These are phyloP conservation scores for Mychonastes homosphaera DNA, from an alignment of 139 green algal genomes.

Conservation along the genomic window DNA sequence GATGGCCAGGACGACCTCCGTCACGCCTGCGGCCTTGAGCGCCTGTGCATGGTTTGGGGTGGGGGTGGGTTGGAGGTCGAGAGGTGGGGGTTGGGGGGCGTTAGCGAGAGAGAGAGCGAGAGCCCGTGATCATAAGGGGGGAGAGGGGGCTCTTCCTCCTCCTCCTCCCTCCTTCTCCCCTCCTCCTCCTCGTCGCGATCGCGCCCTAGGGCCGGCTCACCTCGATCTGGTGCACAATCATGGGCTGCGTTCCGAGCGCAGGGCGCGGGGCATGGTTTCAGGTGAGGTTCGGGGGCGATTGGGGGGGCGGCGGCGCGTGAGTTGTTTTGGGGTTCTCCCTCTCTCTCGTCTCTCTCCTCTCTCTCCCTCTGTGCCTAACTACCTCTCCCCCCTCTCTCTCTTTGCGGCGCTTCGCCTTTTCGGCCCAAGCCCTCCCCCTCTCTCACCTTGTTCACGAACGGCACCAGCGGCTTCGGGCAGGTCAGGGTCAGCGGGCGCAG, in stretches of 20 bases:
- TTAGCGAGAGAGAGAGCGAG: background rate
- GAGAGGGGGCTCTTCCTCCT: background rate
- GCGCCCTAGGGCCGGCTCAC: constrained; percentile 23
- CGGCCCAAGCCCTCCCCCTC: no score
- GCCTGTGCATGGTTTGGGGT: constrained; percentile 73
- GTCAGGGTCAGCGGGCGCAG: constrained; percentile 64
- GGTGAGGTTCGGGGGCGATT: no score
- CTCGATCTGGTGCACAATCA: constrained; percentile 97
- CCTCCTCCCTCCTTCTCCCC: background rate
- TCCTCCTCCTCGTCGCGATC: background rate
- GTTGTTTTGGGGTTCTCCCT: no score
- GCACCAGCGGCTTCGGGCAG: constrained; percentile 90
- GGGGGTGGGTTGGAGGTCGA: background rate
- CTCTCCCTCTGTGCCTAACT: no score
- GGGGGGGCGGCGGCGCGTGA: no score
- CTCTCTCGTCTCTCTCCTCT: no score
- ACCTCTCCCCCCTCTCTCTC: no score
- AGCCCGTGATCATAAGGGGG: background rate
- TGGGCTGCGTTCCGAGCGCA: no score
- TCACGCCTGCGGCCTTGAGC: constrained; percentile 76
- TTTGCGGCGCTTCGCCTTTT: no score
- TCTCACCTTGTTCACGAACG: constrained; percentile 98
- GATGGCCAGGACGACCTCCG: constrained; percentile 94
- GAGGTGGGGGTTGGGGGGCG: background rate
- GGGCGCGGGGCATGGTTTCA: no score